Evolutionary conservation across 352 stramenopile species (phyloP), one percentile per base, ranked within the genome.

Genomic region (Pythium grandisporangium): DNA sequence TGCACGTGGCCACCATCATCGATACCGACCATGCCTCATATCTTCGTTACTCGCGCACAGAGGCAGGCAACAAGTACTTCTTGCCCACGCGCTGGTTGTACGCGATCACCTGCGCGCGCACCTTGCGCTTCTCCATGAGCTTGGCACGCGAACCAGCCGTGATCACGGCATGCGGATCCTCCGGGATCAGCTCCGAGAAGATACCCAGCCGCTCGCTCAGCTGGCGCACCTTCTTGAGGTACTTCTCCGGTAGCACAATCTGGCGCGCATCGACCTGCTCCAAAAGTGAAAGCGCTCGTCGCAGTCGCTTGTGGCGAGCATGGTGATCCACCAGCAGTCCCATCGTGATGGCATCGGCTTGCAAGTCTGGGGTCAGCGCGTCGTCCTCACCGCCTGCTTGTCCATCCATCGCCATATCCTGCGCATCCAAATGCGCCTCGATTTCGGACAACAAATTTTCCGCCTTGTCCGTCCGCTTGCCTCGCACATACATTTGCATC

Each of bases 401-500:
- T n/a, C n/a, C n/a, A n/a, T n/a, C n/a, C n/a, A n/a, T n/a, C n/a
- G n/a, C n/a, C n/a, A n/a, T n/a, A n/a, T n/a, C n/a, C n/a, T n/a
- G n/a, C n/a, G n/a, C n/a, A n/a, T n/a, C n/a, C 26, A 76, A 61
- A 37, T 71, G 45, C 5, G 25, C 41, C 37, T 70, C 60, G 29
- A 85, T 39, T 19, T 61, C 56, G 12, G 69, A 51, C 14, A 87
- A 34, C 45, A 86, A 48, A 22, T 44, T 24, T 45, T 86, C 67
- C 13, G 78, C 77, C 23, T 64, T 49, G 7, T 63, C 45, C 24
- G 69, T 84, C 35, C 72, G 69, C 40, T 85, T 81, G 4, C 70
- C 65, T 16, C 75, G 74, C 22, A 70, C 62, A 37, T 77, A 88
- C 78, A 91, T 88, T 40, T 84, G 74, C 78, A 91, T 88, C 52